Conservation (phyloP, 2,329 filamentous ascomycete genomes). For the Colletotrichum sublineola region DNA sequence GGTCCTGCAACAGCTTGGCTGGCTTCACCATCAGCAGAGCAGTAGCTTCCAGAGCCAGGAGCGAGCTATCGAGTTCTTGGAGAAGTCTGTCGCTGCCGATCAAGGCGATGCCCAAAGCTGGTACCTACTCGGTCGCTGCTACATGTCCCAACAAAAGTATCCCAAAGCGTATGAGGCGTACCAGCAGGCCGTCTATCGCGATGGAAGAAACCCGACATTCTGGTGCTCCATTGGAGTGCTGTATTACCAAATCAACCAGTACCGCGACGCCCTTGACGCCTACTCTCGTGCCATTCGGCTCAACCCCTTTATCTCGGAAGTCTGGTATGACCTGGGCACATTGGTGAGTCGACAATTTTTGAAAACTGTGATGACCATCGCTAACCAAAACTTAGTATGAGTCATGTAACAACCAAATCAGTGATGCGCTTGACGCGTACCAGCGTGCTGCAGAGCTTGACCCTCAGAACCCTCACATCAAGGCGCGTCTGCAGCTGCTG, state of each 20-base stretch:
- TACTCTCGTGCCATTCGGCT: slow-evolving; percentile 96
- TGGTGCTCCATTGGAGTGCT: slow-evolving; percentile 99
- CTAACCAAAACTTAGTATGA: slow-evolving; percentile 78
- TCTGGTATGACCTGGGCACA: slow-evolving; percentile 98
- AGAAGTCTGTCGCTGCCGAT: slow-evolving; percentile 95
- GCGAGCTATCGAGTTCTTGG: slow-evolving; percentile 94
- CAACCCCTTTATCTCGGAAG: slow-evolving; percentile 98
- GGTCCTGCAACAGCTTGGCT: slow-evolving; percentile 96
- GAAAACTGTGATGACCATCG: slow-evolving; percentile 22
- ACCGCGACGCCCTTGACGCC: slow-evolving; percentile 95
- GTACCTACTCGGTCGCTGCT: slow-evolving; percentile 97
- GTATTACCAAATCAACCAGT: slow-evolving; percentile 99
- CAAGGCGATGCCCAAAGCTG: slow-evolving; percentile 97
- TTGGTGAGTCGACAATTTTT: slow-evolving; percentile 72
- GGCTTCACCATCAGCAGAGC: slow-evolving; percentile 97
- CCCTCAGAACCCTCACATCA: slow-evolving; percentile 94
- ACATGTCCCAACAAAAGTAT: slow-evolving; percentile 99
- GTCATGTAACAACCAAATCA: slow-evolving; percentile 98
- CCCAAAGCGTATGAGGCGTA: slow-evolving; percentile 99
- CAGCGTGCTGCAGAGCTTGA: slow-evolving; percentile 95
- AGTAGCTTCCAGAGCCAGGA: slow-evolving; percentile 92
- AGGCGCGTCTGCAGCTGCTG: slow-evolving; percentile 90
- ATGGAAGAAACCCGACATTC: slow-evolving; percentile 97
- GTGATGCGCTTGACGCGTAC: slow-evolving; percentile 95
- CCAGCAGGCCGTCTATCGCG: slow-evolving; percentile 97